Conservation (phyloP, 768 basidiomycete genomes). For the Boletus barrowsii region DNA sequence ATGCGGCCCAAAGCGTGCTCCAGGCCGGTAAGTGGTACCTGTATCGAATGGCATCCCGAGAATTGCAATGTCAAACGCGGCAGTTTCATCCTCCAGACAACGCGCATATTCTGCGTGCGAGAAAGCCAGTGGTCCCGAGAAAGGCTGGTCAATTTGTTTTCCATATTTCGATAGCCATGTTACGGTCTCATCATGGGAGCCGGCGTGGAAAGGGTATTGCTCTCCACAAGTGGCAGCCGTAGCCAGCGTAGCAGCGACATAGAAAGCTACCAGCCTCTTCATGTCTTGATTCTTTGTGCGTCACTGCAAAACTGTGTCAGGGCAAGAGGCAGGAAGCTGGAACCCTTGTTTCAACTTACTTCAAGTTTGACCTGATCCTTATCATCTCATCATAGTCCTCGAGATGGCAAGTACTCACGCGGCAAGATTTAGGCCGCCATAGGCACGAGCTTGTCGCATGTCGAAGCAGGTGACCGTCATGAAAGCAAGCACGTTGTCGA, state of each 20-base stretch:
- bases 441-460: background rate
- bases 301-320: no score
- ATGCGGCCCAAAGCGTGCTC: conserved; percentile 85
- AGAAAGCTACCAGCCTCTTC: conserved; percentile 6
- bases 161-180: conserved; percentile 76
- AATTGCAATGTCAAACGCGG: conserved; percentile 57
- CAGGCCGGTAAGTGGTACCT: conserved; percentile 49
- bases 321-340: no score
- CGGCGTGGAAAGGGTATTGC: conserved; percentile 14
- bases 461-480: background rate
- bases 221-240: conserved; percentile 1
- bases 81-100: conserved; percentile 22
- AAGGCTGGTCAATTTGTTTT: conserved; percentile 65
- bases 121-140: conserved; percentile 80
- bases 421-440: no score
- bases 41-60: conserved; percentile 83
- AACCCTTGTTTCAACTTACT: background rate
- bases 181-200: conserved; percentile 16
- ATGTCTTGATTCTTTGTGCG: background rate
- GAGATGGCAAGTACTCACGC: background rate
- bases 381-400: background rate
- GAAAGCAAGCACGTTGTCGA: background rate
- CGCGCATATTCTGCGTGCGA: conserved; percentile 69
- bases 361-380: background rate
- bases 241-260: background rate